Evolutionary conservation across 2,329 filamentous ascomycete genomes (phyloP).

Genomic region (Venturia nashicola): DNA sequence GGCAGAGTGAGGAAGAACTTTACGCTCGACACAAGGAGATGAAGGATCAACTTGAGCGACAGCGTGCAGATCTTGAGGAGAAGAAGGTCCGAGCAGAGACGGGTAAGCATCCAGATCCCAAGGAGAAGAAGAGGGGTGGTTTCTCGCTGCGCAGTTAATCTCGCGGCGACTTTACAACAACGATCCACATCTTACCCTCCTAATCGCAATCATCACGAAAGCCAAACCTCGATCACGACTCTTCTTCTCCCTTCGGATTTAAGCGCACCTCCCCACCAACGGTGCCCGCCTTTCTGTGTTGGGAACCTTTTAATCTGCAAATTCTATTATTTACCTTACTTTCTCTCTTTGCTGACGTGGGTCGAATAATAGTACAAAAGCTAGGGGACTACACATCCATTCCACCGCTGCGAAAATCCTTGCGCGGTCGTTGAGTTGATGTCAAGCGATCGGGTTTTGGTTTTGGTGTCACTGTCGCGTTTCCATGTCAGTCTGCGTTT

Average conservation of each 20-base stretch:
- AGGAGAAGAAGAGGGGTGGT: conserved; percentile 77
- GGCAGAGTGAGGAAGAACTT: conserved; percentile 97
- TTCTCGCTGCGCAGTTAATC: conserved; percentile 67
- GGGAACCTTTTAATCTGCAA: conserved; percentile 4
- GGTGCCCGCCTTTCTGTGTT: neutral
- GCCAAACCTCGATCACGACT: neutral
- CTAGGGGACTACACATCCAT: neutral
- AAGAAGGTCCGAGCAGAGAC: conserved; percentile 96
- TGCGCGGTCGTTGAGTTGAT: neutral
- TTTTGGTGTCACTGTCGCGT: neutral
- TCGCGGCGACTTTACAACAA: neutral
- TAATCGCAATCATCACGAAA: neutral
- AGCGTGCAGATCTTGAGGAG: conserved; percentile 90
- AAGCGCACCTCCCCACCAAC: neutral
- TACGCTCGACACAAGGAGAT: conserved; percentile 98
- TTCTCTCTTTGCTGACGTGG: neutral
- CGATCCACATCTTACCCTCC: neutral
- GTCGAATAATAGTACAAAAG: neutral
- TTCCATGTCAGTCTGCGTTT: neutral
- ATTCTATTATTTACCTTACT: neutral
- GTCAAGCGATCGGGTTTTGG: neutral
- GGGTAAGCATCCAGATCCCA: conserved; percentile 90
- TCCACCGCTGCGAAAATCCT: neutral
- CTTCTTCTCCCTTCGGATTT: neutral
- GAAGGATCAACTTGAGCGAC: conserved; percentile 97